Base-by-base conservation (phyloP, 2,329 filamentous ascomycete genomes). In the Thermochaetoides dissita region DNA sequence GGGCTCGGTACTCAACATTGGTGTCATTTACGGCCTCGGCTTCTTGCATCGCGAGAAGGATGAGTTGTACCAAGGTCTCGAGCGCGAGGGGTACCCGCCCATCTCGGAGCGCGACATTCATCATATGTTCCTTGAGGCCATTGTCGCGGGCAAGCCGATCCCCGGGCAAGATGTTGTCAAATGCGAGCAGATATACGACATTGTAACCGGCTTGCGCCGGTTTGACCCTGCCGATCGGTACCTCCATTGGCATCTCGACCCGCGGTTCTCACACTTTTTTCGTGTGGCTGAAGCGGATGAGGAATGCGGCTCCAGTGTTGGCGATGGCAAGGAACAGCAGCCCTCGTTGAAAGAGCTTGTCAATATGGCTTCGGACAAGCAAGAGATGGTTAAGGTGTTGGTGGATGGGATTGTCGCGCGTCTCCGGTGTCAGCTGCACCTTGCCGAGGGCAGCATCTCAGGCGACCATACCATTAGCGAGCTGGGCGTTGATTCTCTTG, bases 101-200 rank as follows among this genome's bases (percentile, higher is more conserved):
- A 60, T 72, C 9, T 69, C 69, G 2, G 70, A 74, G 52, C 58
- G 61, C 3, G 68, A 72, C 41, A 51, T 73, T 10, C 67, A 72
- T 47, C 64, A 69, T 47, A 63, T 69, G 57, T 68, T 74, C 45
- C 59, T 70, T 7, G 68, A 74, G 50, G 68, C 68, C 6, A 64
- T 74, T 28, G 52, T 59, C 1, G 60, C 62, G 0, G 67, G 68
- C 4, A 57, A 53, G 6, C 62, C 64, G 0, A 43, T 39, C 3
- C 32, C 34, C 0, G 38, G 34, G 2, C 32, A 11, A 9, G 32
- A 9, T 34, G 32, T 10, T 34, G 32, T 9, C 32, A 11, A 34
- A 6, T 9, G 32, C 9, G 34, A 8, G 10, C 48, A 52, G 12
- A 47, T 59, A 6, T 44, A 53, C 42, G 62, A 65, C 47, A 55